Evolutionary conservation across 2,329 filamentous ascomycete genomes (phyloP), one percentile per base, ranked within the genome.

Genomic region (Neofusicoccum umdonicola): DNA sequence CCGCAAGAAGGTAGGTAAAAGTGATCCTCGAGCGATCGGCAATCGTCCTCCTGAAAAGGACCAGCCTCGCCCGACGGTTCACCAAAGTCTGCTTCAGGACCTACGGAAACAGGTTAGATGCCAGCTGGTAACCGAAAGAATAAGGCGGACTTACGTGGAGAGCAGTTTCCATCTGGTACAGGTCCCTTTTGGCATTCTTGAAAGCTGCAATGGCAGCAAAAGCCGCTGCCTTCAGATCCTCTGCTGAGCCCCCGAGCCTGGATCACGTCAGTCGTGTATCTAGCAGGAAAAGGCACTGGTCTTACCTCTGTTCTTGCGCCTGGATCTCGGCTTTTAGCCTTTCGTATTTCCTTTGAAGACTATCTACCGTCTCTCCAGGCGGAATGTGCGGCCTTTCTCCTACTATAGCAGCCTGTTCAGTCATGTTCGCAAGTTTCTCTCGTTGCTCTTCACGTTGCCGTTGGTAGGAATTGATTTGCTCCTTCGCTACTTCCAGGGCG

Each of bases 1-100:
- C 93, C 72, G 89, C 92, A 65, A 99, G 86, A 13, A 98, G 85
- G 73, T 95, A 96, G 61, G 87, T 89, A 78, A 99, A 99, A 67
- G 91, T 92, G 62, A 90, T 89, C 57, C 92, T 89, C 51, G 95
- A 91, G 63, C 90, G 87, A n/a, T 90, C 87, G 42, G 93, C 94
- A 71, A 99, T 97, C 69, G 88, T 87, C 31, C 88, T 85, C 71
- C 94, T 90, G 77, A 99, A 98, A 58, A 85, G 83, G 64, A 87
- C 84, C 90, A 93, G 99, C 70, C 92, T 88, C 34, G 83, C 80
- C 64, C 91, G 84, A 15, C 95, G 91, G 64, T 89, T 81, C 9
- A 81, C 78, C 45, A 97, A 85, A 0, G 92, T 87, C 37, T 82
- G 72, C 69, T 83, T 84, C 48, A 88, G 78, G 67, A 42, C n/a